Evolutionary conservation across 2,329 filamentous ascomycete genomes (phyloP), one percentile per base, ranked within the genome.

Genomic region (Cytospora paraplurivora): DNA sequence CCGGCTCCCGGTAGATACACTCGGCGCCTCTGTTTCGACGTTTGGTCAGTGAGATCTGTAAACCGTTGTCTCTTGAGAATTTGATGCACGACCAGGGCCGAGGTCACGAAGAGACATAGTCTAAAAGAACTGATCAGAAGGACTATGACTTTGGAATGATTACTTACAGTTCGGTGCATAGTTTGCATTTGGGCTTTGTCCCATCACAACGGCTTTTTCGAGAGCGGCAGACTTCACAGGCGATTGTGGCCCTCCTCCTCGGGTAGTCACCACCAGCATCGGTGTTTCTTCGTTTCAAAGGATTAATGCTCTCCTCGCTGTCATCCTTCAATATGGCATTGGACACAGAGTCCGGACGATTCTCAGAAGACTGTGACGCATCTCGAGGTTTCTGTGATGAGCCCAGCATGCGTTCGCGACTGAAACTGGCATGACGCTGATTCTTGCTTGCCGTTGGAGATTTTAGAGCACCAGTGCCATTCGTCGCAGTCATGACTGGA

Each of bases 1-100:
- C 91, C 7, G 91, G 91, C 73, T 95, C 91, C 67, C 91, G 85
- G 75, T 95, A 95, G 68, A 93, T 84, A 75, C 91, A 95, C 67
- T 94, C 90, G 52, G 90, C 91, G 61, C 91, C 90, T 49, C 44
- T 47, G 11, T 21, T 21, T 12, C n/a, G 21, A n/a, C 1, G 11
- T 11, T 19, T 10, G 17, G 55, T 56, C 38, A 56, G 55, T 37
- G 17, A 35, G n/a, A 2, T 15, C 33, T 7, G 34, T 32, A 21
- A 51, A 13, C 33, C 11, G 10, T n/a, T 49, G n/a, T 27, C 2
- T 47, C 27, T 55, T 7, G 35, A 27, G 7, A 5, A 27, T 17
- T 19, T 4, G 7, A 19, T 21, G n/a, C n/a, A 21, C 4, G 44
- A 21, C n/a, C 21, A n/a, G 11, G n/a, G 21, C 4, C 8, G n/a